Evolutionary conservation across 306 rosid species (phyloP).

Genomic region (Biancaea sappan): DNA sequence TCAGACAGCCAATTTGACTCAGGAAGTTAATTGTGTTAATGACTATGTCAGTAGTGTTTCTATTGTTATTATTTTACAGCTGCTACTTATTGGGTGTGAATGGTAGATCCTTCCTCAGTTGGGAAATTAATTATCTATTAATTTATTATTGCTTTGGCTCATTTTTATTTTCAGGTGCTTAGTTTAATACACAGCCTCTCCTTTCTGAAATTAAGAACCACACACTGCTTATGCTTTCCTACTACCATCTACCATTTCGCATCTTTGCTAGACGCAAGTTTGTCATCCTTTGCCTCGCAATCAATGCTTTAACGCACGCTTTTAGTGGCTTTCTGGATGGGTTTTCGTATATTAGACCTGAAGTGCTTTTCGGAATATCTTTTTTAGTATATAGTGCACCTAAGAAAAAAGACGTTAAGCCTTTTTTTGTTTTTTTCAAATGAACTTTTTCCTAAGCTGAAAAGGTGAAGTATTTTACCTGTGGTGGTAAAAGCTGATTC

Average conservation of each 20-base stretch:
- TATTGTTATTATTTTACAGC: conserved; percentile 48
- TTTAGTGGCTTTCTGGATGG: not conserved
- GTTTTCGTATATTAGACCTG: not conserved
- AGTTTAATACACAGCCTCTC: conserved; percentile 17
- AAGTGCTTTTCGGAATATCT: not conserved
- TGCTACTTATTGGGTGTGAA: conserved; percentile 64
- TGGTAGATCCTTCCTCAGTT: conserved; percentile 52
- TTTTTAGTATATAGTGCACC: not conserved
- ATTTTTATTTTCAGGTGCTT: conserved; percentile 16
- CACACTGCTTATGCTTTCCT: conserved; percentile 6
- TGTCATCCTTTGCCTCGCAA: not conserved
- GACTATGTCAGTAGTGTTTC: conserved; percentile 57
- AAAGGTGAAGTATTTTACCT: too few species aligned
- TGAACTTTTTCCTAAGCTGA: too few species aligned
- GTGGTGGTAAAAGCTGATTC: too few species aligned
- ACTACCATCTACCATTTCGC: not conserved
- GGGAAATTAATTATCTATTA: conserved; percentile 54
- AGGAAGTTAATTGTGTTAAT: conserved; percentile 57
- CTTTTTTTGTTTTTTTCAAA: too few species aligned
- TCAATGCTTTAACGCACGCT: not conserved
- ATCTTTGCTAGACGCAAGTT: not conserved
- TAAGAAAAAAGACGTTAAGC: not conserved
- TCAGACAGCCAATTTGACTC: conserved; percentile 41
- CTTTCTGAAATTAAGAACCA: conserved; percentile 23
- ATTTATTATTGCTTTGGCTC: conserved; percentile 39